Evolutionary conservation across 768 basidiomycete genomes (phyloP).

Genomic region (Xerocomus potaroensis): DNA sequence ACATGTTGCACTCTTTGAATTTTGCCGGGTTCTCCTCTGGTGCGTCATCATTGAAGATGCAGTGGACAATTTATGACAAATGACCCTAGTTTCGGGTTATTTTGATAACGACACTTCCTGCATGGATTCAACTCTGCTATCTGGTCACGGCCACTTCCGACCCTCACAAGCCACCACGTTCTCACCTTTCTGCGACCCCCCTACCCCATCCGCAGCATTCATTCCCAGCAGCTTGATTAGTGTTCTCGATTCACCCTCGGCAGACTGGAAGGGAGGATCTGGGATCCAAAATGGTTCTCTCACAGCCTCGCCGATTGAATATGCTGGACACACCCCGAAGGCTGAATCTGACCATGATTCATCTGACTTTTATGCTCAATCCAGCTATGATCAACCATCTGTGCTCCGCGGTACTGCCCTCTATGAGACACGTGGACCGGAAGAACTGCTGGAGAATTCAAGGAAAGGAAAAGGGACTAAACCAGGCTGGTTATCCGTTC

Average conservation of each 20-base stretch:
- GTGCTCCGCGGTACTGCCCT: constrained; percentile 29
- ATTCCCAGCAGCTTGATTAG: constrained; percentile 52
- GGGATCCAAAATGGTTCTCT: constrained; percentile 20
- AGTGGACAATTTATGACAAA: constrained; percentile 3
- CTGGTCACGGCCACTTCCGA: constrained; percentile 11
- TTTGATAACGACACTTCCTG: constrained; percentile 37
- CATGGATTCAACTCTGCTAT: constrained; percentile 15
- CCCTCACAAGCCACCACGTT: constrained; percentile 34
- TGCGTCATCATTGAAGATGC: constrained; percentile 22
- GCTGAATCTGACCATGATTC: constrained; percentile 40
- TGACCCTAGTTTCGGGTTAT: constrained; percentile 28
- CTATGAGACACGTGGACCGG: constrained; percentile 29
- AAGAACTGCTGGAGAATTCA: constrained; percentile 11
- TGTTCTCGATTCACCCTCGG: constrained; percentile 48
- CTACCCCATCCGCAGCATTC: constrained; percentile 40
- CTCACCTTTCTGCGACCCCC: constrained; percentile 50
- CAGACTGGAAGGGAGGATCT: constrained; percentile 43
- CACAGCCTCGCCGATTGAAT: constrained; percentile 41
- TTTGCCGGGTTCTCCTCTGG: constrained; percentile 32
- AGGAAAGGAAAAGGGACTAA: constrained; percentile 24
- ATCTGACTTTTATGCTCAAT: constrained; percentile 38
- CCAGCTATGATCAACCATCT: constrained; percentile 19
- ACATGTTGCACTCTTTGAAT: constrained; percentile 21
- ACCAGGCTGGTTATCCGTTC: constrained; percentile 45
- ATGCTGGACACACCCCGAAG: constrained; percentile 28